phyloP scores from a whole-genome alignment of 2,329 filamentous ascomycete genomes.

The Aureobasidium zeae region DNA sequence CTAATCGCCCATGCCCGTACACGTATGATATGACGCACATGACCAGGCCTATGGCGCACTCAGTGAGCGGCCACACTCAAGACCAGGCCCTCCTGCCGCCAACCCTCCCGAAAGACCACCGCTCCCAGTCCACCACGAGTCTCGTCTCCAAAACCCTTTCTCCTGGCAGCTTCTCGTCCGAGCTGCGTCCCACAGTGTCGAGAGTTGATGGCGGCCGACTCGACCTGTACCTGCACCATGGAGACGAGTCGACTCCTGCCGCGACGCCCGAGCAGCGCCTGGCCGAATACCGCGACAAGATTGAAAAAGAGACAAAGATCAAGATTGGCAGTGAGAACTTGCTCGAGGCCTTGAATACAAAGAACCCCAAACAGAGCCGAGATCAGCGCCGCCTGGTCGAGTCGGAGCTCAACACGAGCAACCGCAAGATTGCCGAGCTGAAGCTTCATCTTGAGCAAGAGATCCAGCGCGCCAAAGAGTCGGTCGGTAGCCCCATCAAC shows the following conservation, averaged over 20 bases:
- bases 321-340: constrained; percentile 97
- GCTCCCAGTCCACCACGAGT: constrained; percentile 47
- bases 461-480: constrained; percentile 48
- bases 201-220: constrained; percentile 50
- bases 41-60: constrained; percentile 11
- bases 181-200: constrained; percentile 64
- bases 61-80: constrained; percentile 11
- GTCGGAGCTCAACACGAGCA: constrained; percentile 82
- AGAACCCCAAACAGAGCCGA: constrained; percentile 91
- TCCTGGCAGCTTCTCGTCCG: constrained; percentile 81
- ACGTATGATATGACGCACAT: constrained; percentile 13
- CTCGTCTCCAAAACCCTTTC: constrained; percentile 54
- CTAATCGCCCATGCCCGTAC: constrained; percentile 5
- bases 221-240: constrained; percentile 45
- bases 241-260: constrained; percentile 46
- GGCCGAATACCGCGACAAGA: constrained; percentile 65
- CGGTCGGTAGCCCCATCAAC: constrained; percentile 29
- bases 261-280: constrained; percentile 61
- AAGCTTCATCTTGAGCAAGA: constrained; percentile 52
- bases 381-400: constrained; percentile 51
- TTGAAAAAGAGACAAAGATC: constrained; percentile 95
- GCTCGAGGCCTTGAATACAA: constrained; percentile 85
- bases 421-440: constrained; percentile 56
- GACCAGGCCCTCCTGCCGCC: constrained; percentile 29
- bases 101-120: constrained; percentile 41